Evolutionary conservation across 768 basidiomycete genomes (phyloP).

Genomic region (Lactarius hatsudake): DNA sequence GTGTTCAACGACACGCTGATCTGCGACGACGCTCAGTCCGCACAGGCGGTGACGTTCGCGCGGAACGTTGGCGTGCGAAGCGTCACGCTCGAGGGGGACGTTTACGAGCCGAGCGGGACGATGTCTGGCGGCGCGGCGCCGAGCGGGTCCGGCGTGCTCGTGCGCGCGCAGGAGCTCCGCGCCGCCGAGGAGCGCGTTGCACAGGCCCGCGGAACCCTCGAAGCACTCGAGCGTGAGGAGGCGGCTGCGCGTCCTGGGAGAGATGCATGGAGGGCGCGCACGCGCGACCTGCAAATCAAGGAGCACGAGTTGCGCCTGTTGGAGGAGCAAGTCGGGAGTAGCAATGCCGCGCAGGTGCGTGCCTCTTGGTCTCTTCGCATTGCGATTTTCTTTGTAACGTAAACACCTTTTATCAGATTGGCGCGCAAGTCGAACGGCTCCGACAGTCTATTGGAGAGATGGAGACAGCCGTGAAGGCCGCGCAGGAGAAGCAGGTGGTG

Average conservation of each 20-base stretch:
- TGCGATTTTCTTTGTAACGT: not conserved
- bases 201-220: constrained; percentile 47
- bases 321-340: constrained; percentile 81
- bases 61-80: constrained; percentile 66
- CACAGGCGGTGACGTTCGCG: constrained; percentile 85
- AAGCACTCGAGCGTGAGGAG: constrained; percentile 55
- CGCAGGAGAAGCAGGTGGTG: constrained; percentile 72
- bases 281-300: constrained; percentile 81
- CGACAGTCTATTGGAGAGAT: constrained; percentile 63
- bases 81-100: constrained; percentile 91
- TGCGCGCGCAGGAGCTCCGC: constrained; percentile 81
- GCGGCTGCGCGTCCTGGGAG: constrained; percentile 48
- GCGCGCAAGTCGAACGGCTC: constrained; percentile 71
- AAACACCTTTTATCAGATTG: constrained; percentile 53
- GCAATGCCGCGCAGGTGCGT: constrained; percentile 84
- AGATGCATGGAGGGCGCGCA: constrained; percentile 58
- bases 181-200: constrained; percentile 60
- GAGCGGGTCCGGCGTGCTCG: constrained; percentile 64
- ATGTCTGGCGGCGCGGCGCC: constrained; percentile 90
- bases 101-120: constrained; percentile 95
- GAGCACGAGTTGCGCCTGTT: constrained; percentile 80
- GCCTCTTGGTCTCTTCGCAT: not conserved
- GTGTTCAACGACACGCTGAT: constrained; percentile 93
- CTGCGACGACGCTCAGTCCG: constrained; percentile 84
- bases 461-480: constrained; percentile 52